Percentiles rank a stretch among this genome's conserved stretches.
Conservation (phyloP, 2,329 filamentous ascomycete genomes). For the Lachnellula arida region DNA sequence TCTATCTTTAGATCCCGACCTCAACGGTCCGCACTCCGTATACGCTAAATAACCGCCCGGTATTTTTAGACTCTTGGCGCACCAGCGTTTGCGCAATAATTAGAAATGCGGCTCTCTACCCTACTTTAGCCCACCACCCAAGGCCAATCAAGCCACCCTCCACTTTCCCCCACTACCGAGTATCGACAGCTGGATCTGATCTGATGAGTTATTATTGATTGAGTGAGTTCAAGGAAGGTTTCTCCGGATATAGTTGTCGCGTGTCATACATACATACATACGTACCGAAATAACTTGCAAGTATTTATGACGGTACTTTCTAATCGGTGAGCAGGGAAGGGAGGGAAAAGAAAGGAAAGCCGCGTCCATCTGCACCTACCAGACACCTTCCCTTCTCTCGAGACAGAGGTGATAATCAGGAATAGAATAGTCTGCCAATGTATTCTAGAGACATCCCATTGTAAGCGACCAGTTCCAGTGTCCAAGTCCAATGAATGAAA, state of each 20-base stretch:
- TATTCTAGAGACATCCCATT: neutral
- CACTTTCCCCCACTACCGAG: neutral
- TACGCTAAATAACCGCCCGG: too few species aligned
- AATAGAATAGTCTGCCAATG: neutral
- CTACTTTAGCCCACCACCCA: too few species aligned
- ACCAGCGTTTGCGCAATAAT: neutral
- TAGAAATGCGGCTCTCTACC: neutral
- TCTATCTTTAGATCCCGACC: neutral
- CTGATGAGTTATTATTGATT: too few species aligned
- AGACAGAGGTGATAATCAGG: neutral
- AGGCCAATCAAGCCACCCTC: neutral
- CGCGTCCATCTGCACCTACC: neutral
- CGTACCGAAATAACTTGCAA: neutral
- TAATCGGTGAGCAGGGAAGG: too few species aligned
- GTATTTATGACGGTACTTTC: neutral
- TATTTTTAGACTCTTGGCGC: neutral
- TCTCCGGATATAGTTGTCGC: neutral
- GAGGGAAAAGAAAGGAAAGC: neutral
- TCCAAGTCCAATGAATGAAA: neutral
- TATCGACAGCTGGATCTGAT: too few species aligned
- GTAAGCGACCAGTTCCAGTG: neutral
- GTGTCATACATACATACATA: neutral
- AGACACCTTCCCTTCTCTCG: neutral
- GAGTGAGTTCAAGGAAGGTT: neutral
- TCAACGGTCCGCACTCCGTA: too few species aligned